Conservation (phyloP, 805 yeast species). For the Barnettozyma populi region DNA sequence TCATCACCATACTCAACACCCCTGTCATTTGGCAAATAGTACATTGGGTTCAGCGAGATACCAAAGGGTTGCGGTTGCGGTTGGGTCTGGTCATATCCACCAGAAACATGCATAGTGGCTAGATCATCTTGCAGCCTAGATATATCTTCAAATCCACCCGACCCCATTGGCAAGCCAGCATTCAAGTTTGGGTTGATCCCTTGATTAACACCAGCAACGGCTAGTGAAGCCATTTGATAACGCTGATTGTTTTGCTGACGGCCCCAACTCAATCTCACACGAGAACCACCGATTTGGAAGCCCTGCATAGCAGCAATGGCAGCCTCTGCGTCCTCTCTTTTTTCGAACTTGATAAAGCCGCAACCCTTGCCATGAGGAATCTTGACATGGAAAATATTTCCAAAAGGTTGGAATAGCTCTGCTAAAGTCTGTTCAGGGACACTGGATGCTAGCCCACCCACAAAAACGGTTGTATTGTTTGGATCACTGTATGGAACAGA, state of each 20-base stretch:
- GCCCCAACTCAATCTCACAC: constrained; percentile 76
- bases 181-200: constrained; percentile 3
- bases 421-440: constrained; percentile 57
- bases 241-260: constrained; percentile 32
- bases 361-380: constrained; percentile 78
- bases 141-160: constrained; percentile 1
- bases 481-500: constrained; percentile 42
- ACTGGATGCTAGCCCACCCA: constrained; percentile 67
- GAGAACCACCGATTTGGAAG: constrained; percentile 64
- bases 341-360: constrained; percentile 68
- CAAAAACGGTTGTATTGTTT: constrained; percentile 68
- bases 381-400: constrained; percentile 61
- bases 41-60: constrained; percentile 14
- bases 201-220: constrained; percentile 12
- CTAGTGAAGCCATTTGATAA: constrained; percentile 16
- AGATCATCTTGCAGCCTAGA: constrained; percentile 7
- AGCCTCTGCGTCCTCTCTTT: constrained; percentile 67
- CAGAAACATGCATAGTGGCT: constrained; percentile 4
- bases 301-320: constrained; percentile 81
- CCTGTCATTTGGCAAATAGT: constrained; percentile 16
- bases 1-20: constrained; percentile 10
- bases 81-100: constrained; percentile 6
- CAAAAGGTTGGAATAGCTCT: constrained; percentile 66
- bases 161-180: constrained; percentile 6
- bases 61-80: constrained; percentile 1